phyloP scores from a whole-genome alignment of 2,329 filamentous ascomycete genomes.

The Cladorrhinum sp. region DNA sequence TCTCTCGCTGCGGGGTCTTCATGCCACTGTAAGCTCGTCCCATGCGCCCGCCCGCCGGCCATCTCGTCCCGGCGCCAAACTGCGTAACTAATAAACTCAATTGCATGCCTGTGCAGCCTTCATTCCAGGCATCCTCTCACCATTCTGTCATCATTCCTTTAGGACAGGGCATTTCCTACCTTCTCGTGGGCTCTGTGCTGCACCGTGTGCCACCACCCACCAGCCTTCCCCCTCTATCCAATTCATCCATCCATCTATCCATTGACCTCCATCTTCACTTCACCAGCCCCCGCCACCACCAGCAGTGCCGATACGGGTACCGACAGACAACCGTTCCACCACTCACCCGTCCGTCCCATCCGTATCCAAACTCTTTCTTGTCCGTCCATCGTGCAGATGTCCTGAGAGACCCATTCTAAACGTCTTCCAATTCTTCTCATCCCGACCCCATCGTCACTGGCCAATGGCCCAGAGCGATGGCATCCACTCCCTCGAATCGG shows the following conservation, averaged over 20 bases:
- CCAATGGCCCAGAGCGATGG: constrained; percentile 58
- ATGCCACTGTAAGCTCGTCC: constrained; percentile 27
- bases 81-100: constrained; percentile 11
- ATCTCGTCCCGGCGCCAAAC: not conserved
- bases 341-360: not conserved
- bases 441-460: constrained; percentile 19
- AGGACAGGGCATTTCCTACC: constrained; percentile 2
- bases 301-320: not conserved
- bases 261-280: constrained; percentile 1
- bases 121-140: constrained; percentile 8
- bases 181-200: not conserved
- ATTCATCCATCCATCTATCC: not conserved
- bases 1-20: constrained; percentile 16
- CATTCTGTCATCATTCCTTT: constrained; percentile 20
- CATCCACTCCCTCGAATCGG: constrained; percentile 57
- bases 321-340: not conserved
- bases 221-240: constrained; percentile 6
- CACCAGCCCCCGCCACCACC: not conserved
- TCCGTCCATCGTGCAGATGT: constrained; percentile 14
- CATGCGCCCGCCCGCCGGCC: not conserved
- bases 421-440: constrained; percentile 10
- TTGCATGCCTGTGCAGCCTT: constrained; percentile 21
- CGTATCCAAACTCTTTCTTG: not conserved
- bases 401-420: constrained; percentile 10
- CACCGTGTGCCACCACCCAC: not conserved